phyloP scores from a whole-genome alignment of 306 rosid genomes.

The Cyamopsis tetragonoloba region DNA sequence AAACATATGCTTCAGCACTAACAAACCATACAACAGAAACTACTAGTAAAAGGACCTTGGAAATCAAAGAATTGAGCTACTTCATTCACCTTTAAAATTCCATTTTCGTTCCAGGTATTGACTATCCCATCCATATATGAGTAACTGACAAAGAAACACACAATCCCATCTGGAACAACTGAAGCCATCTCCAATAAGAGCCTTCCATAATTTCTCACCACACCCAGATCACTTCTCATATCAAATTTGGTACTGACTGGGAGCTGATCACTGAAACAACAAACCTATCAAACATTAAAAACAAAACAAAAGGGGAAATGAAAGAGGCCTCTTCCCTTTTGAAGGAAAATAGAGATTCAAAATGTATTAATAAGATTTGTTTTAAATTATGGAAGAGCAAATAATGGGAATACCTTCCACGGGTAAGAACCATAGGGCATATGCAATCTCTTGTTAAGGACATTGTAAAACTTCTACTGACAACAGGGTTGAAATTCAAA shows the following conservation, averaged over 20 bases:
- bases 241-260: conserved; percentile 96
- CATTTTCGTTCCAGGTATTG: conserved; percentile 92
- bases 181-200: conserved; percentile 96
- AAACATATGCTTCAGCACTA: conserved; percentile 24
- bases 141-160: conserved; percentile 91
- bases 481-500: conserved; percentile 90
- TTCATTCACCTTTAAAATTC: conserved; percentile 70
- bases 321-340: not conserved
- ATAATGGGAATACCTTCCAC: conserved; percentile 71
- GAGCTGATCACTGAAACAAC: conserved; percentile 81
- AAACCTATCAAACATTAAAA: conserved; percentile 21
- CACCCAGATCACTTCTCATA: conserved; percentile 97
- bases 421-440: conserved; percentile 99
- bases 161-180: conserved; percentile 92
- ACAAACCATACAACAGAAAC: not conserved
- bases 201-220: conserved; percentile 90
- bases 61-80: conserved; percentile 18
- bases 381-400: not conserved
- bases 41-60: not conserved
- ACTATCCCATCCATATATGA: conserved; percentile 95
- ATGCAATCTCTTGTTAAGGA: conserved; percentile 96
- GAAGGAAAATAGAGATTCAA: conserved; percentile 7
- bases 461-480: conserved; percentile 96
- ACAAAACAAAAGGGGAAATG: not conserved
- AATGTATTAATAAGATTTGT: not conserved